Evolutionary conservation across 495 filamentous ascomycete species (phyloP).

Genomic region (Jackrogersella minutella): DNA sequence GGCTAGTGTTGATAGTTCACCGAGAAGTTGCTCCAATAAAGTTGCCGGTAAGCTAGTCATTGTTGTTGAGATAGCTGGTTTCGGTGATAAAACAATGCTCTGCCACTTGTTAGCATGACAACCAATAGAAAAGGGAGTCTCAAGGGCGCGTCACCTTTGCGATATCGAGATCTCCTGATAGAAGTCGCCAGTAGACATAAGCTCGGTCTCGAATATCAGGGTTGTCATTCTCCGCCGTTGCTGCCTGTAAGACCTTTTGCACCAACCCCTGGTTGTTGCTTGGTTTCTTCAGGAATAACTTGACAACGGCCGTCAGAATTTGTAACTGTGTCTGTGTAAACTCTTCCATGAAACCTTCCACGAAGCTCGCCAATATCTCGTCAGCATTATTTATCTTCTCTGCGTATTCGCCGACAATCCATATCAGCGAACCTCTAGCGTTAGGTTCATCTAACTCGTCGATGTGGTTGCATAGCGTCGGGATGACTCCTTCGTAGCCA

Average conservation of each 20-base stretch:
- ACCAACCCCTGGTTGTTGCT: conserved; percentile 87
- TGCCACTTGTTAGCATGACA: conserved; percentile 48
- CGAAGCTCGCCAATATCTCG: conserved; percentile 85
- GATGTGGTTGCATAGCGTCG: conserved; percentile 93
- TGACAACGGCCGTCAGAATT: conserved; percentile 95
- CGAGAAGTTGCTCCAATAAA: conserved; percentile 85
- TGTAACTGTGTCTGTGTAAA: conserved; percentile 95
- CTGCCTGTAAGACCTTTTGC: conserved; percentile 89
- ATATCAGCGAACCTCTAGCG: conserved; percentile 90
- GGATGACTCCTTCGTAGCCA: conserved; percentile 97
- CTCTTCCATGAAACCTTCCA: conserved; percentile 91
- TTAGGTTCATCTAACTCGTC: conserved; percentile 96
- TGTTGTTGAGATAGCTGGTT: conserved; percentile 92
- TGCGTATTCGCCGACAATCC: conserved; percentile 98
- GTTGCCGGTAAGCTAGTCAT: conserved; percentile 84
- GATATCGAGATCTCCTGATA: conserved; percentile 90
- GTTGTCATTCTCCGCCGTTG: conserved; percentile 95
- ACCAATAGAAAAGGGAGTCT: neutral
- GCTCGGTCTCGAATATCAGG: conserved; percentile 96
- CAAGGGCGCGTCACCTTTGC: conserved; percentile 66
- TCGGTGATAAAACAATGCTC: conserved; percentile 91
- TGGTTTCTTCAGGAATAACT: conserved; percentile 95
- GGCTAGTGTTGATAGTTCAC: conserved; percentile 92
- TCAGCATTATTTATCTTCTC: conserved; percentile 98
- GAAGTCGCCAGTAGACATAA: conserved; percentile 96